Evolutionary conservation across 371 early-diverging fungal species (phyloP).

Genomic region (Coemansia sp.): DNA sequence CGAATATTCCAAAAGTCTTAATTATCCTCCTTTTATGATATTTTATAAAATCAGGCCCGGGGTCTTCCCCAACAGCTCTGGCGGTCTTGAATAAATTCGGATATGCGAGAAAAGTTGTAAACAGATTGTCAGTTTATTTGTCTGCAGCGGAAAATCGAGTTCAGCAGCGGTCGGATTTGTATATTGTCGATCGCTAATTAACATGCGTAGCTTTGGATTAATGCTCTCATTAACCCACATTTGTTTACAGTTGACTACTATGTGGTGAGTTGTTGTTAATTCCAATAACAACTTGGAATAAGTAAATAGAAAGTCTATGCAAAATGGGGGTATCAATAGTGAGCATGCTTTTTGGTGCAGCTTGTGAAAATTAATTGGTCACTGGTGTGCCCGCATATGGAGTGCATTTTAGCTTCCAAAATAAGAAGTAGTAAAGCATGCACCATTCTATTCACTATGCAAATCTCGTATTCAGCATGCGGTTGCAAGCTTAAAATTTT

Average conservation of each 20-base stretch:
- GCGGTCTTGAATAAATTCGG: background rate
- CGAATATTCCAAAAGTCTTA: too few relatives aligned
- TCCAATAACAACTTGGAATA: background rate
- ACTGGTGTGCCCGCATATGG: background rate
- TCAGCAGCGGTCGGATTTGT: background rate
- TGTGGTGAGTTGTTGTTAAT: background rate
- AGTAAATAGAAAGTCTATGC: background rate
- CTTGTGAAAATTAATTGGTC: background rate
- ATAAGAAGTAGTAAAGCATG: background rate
- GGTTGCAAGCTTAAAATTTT: too few relatives aligned
- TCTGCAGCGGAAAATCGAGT: background rate
- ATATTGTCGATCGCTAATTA: background rate
- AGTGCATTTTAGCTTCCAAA: background rate
- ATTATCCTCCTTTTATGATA: too few relatives aligned
- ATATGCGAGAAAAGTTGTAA: background rate
- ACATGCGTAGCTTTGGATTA: background rate
- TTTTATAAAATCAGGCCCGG: too few relatives aligned
- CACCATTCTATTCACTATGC: background rate
- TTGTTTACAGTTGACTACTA: background rate
- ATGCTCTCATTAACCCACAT: background rate
- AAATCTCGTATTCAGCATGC: background rate
- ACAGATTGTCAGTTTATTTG: background rate
- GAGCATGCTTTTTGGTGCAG: background rate
- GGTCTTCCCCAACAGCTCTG: background rate
- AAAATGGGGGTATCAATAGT: background rate